A percentile compares a stretch with the other conserved stretches of the same genome.
phyloP scores from a whole-genome alignment of 345 rosid species.

The Trapa incisa region DNA sequence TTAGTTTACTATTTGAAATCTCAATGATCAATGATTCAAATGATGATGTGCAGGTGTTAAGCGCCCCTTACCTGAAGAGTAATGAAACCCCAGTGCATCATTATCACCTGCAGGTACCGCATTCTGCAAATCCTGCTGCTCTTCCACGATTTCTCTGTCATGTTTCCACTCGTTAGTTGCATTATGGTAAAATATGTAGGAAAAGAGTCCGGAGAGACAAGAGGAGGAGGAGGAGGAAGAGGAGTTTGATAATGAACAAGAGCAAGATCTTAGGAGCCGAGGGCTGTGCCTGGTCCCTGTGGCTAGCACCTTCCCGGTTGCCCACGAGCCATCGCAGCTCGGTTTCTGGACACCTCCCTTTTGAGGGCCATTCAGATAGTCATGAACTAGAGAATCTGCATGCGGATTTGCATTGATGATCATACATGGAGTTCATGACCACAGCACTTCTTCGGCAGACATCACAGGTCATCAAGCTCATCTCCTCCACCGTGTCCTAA shows the following conservation, averaged over 20 bases:
- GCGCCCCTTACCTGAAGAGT: constrained; percentile 78
- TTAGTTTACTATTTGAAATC: not conserved
- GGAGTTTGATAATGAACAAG: constrained; percentile 34
- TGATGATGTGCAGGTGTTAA: constrained; percentile 36
- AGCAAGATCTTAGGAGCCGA: constrained; percentile 75
- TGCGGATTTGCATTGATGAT: not conserved
- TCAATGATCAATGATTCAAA: not conserved
- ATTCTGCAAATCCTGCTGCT: no score
- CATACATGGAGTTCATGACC: not conserved
- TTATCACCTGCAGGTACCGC: constrained; percentile 32
- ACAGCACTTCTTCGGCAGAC: not conserved
- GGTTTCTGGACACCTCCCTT: constrained; percentile 86
- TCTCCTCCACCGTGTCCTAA: not conserved
- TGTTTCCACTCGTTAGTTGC: no score
- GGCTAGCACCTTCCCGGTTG: constrained; percentile 74
- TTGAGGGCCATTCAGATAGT: constrained; percentile 62
- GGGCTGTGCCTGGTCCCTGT: constrained; percentile 82
- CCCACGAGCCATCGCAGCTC: constrained; percentile 53
- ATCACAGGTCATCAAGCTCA: not conserved
- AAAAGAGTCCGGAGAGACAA: no score
- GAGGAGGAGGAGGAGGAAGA: constrained; percentile 15
- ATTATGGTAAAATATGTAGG: no score
- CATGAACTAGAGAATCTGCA: not conserved
- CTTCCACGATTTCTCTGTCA: no score
- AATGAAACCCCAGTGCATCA: constrained; percentile 54